Evolutionary conservation across 2,329 filamentous ascomycete species (phyloP).

Genomic region (Penicillium vulpinum): DNA sequence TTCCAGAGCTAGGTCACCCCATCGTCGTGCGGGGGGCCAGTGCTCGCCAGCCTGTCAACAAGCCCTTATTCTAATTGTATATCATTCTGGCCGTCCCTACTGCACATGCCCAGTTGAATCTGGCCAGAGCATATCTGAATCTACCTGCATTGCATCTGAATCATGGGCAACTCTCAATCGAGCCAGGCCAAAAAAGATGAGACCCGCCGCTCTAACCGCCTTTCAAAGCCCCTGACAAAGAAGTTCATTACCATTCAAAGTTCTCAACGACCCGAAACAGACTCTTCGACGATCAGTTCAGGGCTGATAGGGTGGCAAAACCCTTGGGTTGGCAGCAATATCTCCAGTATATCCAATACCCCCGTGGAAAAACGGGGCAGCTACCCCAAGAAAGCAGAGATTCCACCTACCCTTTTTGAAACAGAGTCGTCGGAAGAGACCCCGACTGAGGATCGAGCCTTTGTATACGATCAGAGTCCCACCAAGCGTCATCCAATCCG

Average conservation of each 20-base stretch:
- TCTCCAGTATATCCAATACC: conserved; percentile 23
- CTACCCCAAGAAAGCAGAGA: conserved; percentile 13
- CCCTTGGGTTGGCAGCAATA: conserved; percentile 34
- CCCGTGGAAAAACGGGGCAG: conserved; percentile 10
- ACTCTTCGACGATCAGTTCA: conserved; percentile 10
- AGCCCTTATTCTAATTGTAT: conserved; percentile 8
- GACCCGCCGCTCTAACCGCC: conserved; percentile 35
- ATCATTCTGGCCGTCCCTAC: conserved; percentile 5
- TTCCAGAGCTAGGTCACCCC: conserved; percentile 6
- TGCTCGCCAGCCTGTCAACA: conserved; percentile 6
- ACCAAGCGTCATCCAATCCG: conserved; percentile 1
- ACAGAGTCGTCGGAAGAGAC: conserved; percentile 8
- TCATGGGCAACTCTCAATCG: conserved; percentile 42
- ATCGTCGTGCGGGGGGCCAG: conserved; percentile 8
- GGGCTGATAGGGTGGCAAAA: conserved; percentile 34
- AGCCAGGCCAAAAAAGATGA: conserved; percentile 34
- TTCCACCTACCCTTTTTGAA: conserved; percentile 20
- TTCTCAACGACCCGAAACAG: conserved; percentile 12
- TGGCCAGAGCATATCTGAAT: conserved; percentile 14
- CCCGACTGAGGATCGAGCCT: neutral
- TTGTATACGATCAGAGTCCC: neutral
- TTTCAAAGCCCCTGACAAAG: conserved; percentile 40
- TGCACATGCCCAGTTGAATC: conserved; percentile 5
- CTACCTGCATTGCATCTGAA: conserved; percentile 15
- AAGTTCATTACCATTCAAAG: conserved; percentile 16